Evolutionary conservation across 805 yeast species (phyloP), one percentile per base, ranked within the genome.

Genomic region (Grigorovia humatica): DNA sequence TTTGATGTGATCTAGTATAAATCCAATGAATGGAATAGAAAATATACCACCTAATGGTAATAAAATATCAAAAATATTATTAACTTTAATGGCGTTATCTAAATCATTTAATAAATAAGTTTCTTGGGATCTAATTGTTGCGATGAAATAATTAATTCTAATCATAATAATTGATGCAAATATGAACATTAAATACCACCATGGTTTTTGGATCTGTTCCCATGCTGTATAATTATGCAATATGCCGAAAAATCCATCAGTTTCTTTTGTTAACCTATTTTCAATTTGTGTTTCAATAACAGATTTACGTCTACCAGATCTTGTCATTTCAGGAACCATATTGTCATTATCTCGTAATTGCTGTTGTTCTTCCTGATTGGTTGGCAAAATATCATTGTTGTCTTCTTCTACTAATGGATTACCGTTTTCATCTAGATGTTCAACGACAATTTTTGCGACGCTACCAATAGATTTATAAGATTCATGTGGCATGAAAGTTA

Each of bases 141-240:
- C 97, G 51, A 90, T 93, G 68, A 88, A 91, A 67, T 87, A 91
- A 71, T 90, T 90, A 58, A 90, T 83, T 65, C 97, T 75, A 45
- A 91, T 75, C 96, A 90, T 90, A 67, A 88, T 95, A 52, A 90
- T 77, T 2, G 90, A 78, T 6, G 96, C 85, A 66, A 89, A 87
- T 1, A 79, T 62, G 27, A 87, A 78, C 85, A 88, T 85, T 51
- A 89, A 68, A 48, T 75, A 62, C 65, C 89, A 91, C 93, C 96
- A 88, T 3, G 85, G 72, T 8, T 71, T 65, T 46, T 64, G 68
- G 54, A 81, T 69, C 60, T 81, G 87, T 40, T 69, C 72, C 7
- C 54, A 51, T 8, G 79, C 76, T 1, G 80, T 54, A 46, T 71
- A 67, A 4, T 83, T 85, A 65, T 91, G 96, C 66, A 90, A 69